Evolutionary conservation across 179 eudicot genomes (phyloP).

Genomic region (Sideroxylon spinosum): DNA sequence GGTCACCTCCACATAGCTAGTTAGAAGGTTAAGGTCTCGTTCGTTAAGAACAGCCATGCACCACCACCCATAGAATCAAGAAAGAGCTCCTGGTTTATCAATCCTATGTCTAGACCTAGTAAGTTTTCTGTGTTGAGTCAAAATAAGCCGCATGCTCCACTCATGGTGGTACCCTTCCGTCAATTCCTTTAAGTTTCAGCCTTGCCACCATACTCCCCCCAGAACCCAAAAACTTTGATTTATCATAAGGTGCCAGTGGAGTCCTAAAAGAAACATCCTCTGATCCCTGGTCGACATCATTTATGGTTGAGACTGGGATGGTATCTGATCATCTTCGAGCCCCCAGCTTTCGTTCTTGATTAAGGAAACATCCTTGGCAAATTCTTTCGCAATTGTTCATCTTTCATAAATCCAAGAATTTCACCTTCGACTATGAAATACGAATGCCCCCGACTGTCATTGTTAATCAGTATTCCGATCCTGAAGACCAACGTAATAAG

Average conservation of each 20-base stretch:
- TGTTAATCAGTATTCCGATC: conserved; percentile 41
- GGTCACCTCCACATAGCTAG: conserved; percentile 23
- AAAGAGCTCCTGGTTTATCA: no score
- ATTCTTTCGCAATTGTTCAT: conserved; percentile 58
- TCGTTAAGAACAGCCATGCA: no score
- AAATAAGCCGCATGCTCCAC: no score
- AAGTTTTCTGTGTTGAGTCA: no score
- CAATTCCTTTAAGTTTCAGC: no score
- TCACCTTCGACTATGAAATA: conserved; percentile 54
- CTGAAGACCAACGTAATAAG: conserved; percentile 42
- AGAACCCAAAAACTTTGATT: conserved; percentile 39
- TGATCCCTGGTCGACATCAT: conserved; percentile 60
- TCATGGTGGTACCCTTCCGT: no score
- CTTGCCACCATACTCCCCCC: conserved; percentile 73
- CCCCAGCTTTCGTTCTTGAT: conserved; percentile 76
- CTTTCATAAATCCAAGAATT: conserved; percentile 63
- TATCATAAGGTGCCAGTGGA: conserved; percentile 21
- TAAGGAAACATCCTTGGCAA: conserved; percentile 72
- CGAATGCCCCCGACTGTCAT: conserved; percentile 30
- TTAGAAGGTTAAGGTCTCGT: neutral
- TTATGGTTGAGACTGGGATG: conserved; percentile 56
- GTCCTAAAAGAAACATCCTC: conserved; percentile 44
- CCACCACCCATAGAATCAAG: no score
- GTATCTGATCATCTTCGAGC: conserved; percentile 74
- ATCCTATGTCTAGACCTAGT: no score